Base-by-base conservation (phyloP, 2,329 filamentous ascomycete genomes). In the Microdochium bolleyi region DNA sequence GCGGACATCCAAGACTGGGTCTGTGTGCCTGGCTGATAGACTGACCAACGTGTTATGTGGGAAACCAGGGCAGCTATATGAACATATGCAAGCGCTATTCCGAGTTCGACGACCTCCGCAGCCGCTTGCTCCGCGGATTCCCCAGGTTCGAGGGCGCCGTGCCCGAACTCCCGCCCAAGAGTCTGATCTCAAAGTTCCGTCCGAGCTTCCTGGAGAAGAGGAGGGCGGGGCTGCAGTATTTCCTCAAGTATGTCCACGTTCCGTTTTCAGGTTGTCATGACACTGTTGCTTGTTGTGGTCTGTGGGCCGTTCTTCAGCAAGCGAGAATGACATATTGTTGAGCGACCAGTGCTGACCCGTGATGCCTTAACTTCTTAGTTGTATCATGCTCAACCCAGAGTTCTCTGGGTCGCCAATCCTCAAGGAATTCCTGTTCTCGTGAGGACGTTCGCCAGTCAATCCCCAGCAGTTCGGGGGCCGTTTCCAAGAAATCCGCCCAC, bases 381-480 rank as follows among this genome's bases (percentile, higher is more conserved):
- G 92, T 71, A 85, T 96, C 56, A 72, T 97, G 58, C 73, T 96
- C 27, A 96, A 96, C 67, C 92, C 92, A 0, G 91, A 96, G 68
- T 96, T 96, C 65, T 89, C 91, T 32, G 88, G 88, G 11, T 94
- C 89, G n/a, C 89, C 91, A 0, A 83, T 96, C 2, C 76, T 96
- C 46, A 95, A 94, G 66, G 90, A 95, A 54, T 96, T 96, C 65
- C 77, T 96, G 50, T 94, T 95, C 67, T 76, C 75, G 51, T 82
- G 61, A 76, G 44, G 14, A 11, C n/a, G n/a, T n/a, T n/a, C n/a
- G n/a, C n/a, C n/a, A n/a, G n/a, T n/a, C n/a, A n/a, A n/a, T n/a
- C 27, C 27, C 27, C 27, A 30, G 11, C 27, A 30, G n/a, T n/a
- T n/a, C n/a, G n/a, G n/a, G n/a, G n/a, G n/a, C n/a, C n/a, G n/a